phyloP scores from a whole-genome alignment of 169 alveolate species.

The Cryptosporidium muris region DNA sequence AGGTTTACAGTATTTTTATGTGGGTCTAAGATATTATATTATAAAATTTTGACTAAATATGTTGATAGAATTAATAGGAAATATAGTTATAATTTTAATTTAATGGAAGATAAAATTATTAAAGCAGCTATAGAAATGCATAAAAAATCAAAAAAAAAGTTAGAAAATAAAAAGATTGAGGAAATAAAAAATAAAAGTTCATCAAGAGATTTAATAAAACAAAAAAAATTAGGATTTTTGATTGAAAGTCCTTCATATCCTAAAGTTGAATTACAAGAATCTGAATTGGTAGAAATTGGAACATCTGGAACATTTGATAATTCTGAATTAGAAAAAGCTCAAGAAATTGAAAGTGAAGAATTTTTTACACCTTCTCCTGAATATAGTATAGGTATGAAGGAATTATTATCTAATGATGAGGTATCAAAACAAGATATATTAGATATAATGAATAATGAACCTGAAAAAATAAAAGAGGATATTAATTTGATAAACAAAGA shows the following conservation, averaged over 20 bases:
- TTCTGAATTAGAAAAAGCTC: no score
- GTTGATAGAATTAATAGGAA: conserved; percentile 16
- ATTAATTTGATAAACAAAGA: no score
- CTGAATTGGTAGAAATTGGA: no score
- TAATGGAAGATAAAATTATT: conserved; percentile 29
- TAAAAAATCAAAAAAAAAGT: not conserved
- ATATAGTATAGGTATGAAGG: no score
- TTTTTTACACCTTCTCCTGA: no score
- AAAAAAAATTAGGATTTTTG: not conserved
- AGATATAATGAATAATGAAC: no score
- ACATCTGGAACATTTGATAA: no score
- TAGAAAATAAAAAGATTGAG: not conserved
- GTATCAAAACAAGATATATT: no score
- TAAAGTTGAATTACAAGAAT: not conserved
- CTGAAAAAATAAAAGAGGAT: no score
- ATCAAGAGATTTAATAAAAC: conserved; percentile 3
- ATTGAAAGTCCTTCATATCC: conserved; percentile 1
- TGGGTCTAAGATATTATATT: conserved; percentile 47
- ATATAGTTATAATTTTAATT: conserved; percentile 32
- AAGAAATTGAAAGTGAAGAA: no score
- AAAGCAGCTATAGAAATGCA: conserved; percentile 49
- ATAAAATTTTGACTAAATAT: conserved; percentile 15
- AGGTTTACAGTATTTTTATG: conserved; percentile 56
- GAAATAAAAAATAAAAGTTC: not conserved
- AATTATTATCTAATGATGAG: no score